phyloP scores from a whole-genome alignment of 2,329 filamentous ascomycete species.

The Thelonectria rubi region DNA sequence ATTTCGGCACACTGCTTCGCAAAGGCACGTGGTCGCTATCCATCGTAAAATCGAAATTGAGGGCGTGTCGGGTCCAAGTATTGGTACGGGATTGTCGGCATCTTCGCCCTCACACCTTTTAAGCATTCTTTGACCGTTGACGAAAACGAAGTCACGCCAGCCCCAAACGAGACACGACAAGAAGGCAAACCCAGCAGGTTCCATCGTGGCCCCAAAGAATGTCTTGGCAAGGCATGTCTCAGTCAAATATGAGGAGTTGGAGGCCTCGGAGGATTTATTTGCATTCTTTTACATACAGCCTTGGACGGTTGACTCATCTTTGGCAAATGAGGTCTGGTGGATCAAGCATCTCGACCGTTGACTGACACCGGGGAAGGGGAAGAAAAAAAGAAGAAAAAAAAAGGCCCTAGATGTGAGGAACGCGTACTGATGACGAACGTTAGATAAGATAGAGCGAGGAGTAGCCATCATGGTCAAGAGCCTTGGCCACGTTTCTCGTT shows the following conservation, averaged over 20 bases:
- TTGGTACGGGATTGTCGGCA: conserved; percentile 45
- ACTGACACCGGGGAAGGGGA: too few species aligned
- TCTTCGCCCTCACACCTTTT: conserved; percentile 29
- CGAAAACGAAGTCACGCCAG: conserved; percentile 29
- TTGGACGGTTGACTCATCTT: not conserved
- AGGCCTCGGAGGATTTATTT: conserved; percentile 1
- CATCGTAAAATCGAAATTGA: conserved; percentile 41
- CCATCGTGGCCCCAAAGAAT: conserved; percentile 8
- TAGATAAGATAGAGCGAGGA: conserved; percentile 16
- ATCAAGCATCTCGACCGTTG: not conserved
- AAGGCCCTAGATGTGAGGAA: conserved; percentile 2
- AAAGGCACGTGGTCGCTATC: conserved; percentile 38
- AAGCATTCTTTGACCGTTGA: conserved; percentile 26
- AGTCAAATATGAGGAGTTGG: conserved; percentile 15
- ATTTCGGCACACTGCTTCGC: conserved; percentile 30
- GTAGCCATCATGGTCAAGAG: not conserved
- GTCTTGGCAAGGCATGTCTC: conserved; percentile 23
- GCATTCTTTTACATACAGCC: not conserved
- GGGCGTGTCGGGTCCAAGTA: conserved; percentile 40
- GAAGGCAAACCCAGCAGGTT: conserved; percentile 11
- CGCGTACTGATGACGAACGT: conserved; percentile 18
- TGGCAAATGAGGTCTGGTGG: conserved; percentile 1
- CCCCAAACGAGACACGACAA: conserved; percentile 35
- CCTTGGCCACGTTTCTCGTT: not conserved
- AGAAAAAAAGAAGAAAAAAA: not conserved